A percentile compares a stretch with the other conserved stretches of the same genome.
These are phyloP conservation scores for Rhododendron henanense DNA, from an alignment of 148 eudicot species.

Conservation along the genomic window DNA sequence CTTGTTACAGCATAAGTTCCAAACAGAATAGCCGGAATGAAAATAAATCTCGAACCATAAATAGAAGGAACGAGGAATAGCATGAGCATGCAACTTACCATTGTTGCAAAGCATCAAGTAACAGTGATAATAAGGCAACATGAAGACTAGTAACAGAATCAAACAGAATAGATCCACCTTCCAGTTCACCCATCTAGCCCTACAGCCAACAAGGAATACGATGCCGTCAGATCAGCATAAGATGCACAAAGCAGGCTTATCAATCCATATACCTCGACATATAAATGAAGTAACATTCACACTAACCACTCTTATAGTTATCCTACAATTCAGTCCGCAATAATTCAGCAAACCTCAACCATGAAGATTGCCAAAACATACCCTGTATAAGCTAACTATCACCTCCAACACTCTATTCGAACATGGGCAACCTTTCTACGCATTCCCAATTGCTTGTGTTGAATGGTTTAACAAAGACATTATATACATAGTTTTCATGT, in stretches of 20 bases:
- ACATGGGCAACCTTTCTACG: not conserved
- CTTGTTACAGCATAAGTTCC: not conserved
- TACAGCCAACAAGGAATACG: conserved; percentile 28
- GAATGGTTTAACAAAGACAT: not conserved
- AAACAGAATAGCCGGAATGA: not conserved
- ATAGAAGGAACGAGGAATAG: not conserved
- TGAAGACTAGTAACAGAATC: conserved; percentile 80
- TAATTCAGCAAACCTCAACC: not conserved
- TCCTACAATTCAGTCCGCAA: not conserved
- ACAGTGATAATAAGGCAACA: conserved; percentile 96
- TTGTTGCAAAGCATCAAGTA: conserved; percentile 90
- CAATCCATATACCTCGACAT: not conserved
- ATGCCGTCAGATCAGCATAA: not conserved
- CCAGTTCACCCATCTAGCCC: conserved; percentile 99
- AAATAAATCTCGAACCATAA: not conserved
- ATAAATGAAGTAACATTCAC: not conserved
- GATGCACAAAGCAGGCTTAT: not conserved
- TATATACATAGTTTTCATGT: not conserved
- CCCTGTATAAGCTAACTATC: not conserved
- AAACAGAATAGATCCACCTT: conserved; percentile 92
- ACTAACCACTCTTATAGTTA: not conserved
- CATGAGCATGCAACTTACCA: conserved; percentile 37
- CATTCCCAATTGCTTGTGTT: not conserved
- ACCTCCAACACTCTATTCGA: not conserved
- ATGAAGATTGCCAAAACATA: not conserved